Percentiles rank a stretch among this genome's conserved stretches.
Conservation (phyloP, 169 alveolate genomes). For the Plasmodium inui region DNA sequence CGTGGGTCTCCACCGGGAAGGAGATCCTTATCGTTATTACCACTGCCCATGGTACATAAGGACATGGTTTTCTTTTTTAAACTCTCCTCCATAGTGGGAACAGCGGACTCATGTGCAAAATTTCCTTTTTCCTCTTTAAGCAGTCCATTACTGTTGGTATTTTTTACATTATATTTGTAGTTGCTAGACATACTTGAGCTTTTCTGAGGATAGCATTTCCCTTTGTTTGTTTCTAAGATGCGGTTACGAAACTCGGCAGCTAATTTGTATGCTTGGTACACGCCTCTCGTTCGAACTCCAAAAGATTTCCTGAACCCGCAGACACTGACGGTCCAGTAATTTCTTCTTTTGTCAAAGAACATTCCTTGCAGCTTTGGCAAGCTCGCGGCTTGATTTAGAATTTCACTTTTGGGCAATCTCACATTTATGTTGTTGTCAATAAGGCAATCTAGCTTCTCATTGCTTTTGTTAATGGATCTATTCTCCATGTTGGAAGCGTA, state of each 20-base stretch:
- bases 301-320: conserved; percentile 76
- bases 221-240: conserved; percentile 68
- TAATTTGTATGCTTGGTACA: conserved; percentile 73
- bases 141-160: background rate
- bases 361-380: conserved; percentile 75
- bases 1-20: conserved; percentile 18
- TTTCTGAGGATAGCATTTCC: conserved; percentile 67
- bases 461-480: conserved; percentile 33
- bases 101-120: background rate
- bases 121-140: conserved; percentile 40
- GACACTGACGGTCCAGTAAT: conserved; percentile 77
- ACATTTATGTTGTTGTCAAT: conserved; percentile 44
- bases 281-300: conserved; percentile 77
- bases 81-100: background rate
- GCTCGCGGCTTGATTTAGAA: conserved; percentile 74
- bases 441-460: conserved; percentile 37
- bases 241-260: conserved; percentile 75
- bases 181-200: conserved; percentile 31
- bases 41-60: background rate
- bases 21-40: conserved; percentile 51
- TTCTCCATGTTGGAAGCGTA: background rate
- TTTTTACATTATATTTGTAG: conserved; percentile 55
- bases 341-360: conserved; percentile 76
- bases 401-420: conserved; percentile 74
- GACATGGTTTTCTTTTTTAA: conserved; percentile 3